Base-by-base conservation (phyloP, 1,284 basidiomycete species). In the Puccinia triticina region DNA sequence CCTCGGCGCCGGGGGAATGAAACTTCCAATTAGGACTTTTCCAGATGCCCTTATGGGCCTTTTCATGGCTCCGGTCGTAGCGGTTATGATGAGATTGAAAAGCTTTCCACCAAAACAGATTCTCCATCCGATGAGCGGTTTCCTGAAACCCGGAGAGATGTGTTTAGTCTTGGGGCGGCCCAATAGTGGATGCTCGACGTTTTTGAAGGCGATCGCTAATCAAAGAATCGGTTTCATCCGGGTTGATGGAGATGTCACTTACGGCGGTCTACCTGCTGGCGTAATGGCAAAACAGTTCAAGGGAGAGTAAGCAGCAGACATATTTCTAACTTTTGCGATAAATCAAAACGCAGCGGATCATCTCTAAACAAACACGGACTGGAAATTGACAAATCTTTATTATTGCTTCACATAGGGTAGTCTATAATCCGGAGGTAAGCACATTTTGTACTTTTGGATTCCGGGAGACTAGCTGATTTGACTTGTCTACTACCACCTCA, bases 131-230 rank as follows among this genome's bases (percentile, higher is more conserved):
- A 92, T 91, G 80, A 92, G 92, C 14, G 94, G 94, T 83, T 89
- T 92, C 29, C 88, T 94, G 57, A 92, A 92, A 85, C 91, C 91
- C 0, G 91, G 89, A 83, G 89, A 90, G 86, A 90, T 90, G 89
- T 88, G 88, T 83, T 85, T 90, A 34, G 89, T 90, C 50, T 87
- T 90, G 48, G 90, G 89, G 66, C 88, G 89, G 66, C 89, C 89
- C 0, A 87, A 72, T 84, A 90, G 92, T 66, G 85, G 85, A 2
- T 86, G 88, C 83, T 85, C 87, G n/a, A 87, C 88, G 0, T 86
- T 88, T 83, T 85, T 88, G 79, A 88, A 88, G 82, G 86, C 85
- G 29, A 85, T 88, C 64, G 85, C 87, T 48, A 87, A 87, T 78
- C 84, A 87, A 72, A 85, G 87, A 18, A 84, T 84, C 2, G 86